These are phyloP conservation scores for Globisporangium sylvaticum DNA, from an alignment of 352 stramenopile genomes.

Conservation along the genomic window DNA sequence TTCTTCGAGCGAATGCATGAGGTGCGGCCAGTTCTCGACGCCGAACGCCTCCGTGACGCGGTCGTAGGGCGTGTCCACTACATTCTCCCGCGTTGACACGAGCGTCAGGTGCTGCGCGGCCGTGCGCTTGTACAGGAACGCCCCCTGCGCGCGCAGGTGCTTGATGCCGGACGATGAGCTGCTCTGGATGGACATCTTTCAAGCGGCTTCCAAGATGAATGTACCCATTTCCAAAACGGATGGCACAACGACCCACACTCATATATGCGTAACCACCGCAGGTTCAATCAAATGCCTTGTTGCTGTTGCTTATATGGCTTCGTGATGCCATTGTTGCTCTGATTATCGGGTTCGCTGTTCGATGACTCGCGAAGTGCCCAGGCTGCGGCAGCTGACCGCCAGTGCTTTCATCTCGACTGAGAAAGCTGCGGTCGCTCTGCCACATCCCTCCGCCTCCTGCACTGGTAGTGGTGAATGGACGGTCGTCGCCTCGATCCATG, in stretches of 20 bases:
- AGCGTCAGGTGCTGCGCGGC: conserved; percentile 56
- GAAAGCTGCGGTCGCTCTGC: conserved; percentile 59
- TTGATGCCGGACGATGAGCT: conserved; percentile 25
- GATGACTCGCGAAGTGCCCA: conserved; percentile 14
- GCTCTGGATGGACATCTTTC: background rate
- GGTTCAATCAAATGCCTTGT: background rate
- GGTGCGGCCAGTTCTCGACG: conserved; percentile 61
- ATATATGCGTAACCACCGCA: conserved; percentile 7
- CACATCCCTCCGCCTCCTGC: conserved; percentile 19
- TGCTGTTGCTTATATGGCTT: background rate
- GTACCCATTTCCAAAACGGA: background rate
- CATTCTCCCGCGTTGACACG: conserved; percentile 43
- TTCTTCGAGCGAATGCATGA: conserved; percentile 56
- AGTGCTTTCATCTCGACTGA: conserved; percentile 20
- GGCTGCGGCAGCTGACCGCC: conserved; percentile 21
- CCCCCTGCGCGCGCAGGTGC: conserved; percentile 51
- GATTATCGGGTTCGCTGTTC: background rate
- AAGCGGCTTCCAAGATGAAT: background rate
- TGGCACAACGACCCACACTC: background rate
- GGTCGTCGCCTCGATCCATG: conserved; percentile 48
- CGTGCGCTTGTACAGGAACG: conserved; percentile 64
- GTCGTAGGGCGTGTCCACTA: conserved; percentile 52
- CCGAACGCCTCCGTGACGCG: conserved; percentile 66
- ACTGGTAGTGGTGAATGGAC: background rate
- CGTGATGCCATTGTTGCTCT: background rate